Evolutionary conservation across 1,284 basidiomycete genomes (phyloP), one percentile per base, ranked within the genome.

Genomic region (Pseudozyma pruni): DNA sequence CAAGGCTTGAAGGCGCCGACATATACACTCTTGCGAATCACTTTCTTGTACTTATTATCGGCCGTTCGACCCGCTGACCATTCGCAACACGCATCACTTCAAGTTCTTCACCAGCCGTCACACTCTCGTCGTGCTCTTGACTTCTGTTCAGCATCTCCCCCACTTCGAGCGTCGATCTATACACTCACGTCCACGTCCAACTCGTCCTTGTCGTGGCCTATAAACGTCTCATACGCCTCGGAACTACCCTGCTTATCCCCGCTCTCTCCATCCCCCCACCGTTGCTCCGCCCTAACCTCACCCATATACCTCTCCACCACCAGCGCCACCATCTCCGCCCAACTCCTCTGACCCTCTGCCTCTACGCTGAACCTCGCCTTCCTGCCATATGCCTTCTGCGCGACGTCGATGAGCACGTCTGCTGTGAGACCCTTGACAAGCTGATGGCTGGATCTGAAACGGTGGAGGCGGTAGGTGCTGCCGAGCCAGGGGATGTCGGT

Each of bases 201-300:
- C 5, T 39, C 22, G 6, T 38, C 45, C 9, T 60, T 52, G 2
- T 60, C 52, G 35, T 74, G 62, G 16, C 72, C 72, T 2, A 62
- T 38, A 35, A 41, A 29, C 16, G 68, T 74, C 35, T 56, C 55
- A 16, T 17, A 74, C 4, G 60, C 59, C 53, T 71, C 68, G 9
- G 43, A 46, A 31, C 62, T 71, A 3, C 62, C 72, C 35, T 70
- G 62, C 16, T 31, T 45, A 53, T 74, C 72, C 3, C 72, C 72
- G 41, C 58, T 60, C 52, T 74, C 72, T 0, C 72, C 68, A 37
- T 74, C 72, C 1, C 72, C 72, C 72, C 72, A 74, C n/a, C 72
- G 20, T 39, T 50, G 19, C 33, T 72, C 63, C 5, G 51, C 44
- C 33, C 66, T 49, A 9, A 9, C n/a, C 4, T 40, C 23, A 9